Base-by-base conservation (phyloP, 495 filamentous ascomycete genomes). In the Recurvomyces mirabilis region DNA sequence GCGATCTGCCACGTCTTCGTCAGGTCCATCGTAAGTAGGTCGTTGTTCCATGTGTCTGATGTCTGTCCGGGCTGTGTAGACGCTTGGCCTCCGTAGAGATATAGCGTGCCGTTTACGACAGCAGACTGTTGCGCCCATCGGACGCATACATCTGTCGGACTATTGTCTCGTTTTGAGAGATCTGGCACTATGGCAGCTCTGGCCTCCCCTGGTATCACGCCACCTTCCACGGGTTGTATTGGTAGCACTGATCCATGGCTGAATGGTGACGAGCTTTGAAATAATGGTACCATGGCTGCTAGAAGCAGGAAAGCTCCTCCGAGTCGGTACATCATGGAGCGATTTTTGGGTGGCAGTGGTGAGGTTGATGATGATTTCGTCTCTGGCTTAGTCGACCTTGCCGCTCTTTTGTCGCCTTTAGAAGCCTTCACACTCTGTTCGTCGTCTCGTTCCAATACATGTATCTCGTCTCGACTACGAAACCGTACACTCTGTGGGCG, bases 61-160 rank as follows among this genome's bases (percentile, higher is more conserved):
- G 45, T 66, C 58, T 86, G 81, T 5, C 69, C 65, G 14, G 64
- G 46, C 7, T 64, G 53, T 4, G 59, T 68, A 17, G 64, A 79
- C 3, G 69, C 65, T 26, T 78, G 70, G 10, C 82, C 82, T 25
- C 82, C 82, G 47, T 84, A 86, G n/a, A 84, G 68, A 53, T 82
- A 86, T 15, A 85, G 57, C 0, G 78, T 85, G 21, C 81, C 82
- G 39, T 84, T 83, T 3, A 86, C 71, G 30, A 77, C 49, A 22
- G 19, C 37, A 73, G 78, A 71, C 60, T 84, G 81, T 28, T 80
- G 77, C 33, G 69, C 72, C 77, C 78, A 87, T 51, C 81, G 63
- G 42, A 68, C 74, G 59, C 82, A 86, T 19, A 77, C 61, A 49
- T 75, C 56, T 10, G 60, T 60, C 11, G 53, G 49, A 4, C 73